A percentile compares a stretch with the other conserved stretches of the same genome.
phyloP scores from a whole-genome alignment of 768 basidiomycete species.

The Brasilioporus rufonigricans region DNA sequence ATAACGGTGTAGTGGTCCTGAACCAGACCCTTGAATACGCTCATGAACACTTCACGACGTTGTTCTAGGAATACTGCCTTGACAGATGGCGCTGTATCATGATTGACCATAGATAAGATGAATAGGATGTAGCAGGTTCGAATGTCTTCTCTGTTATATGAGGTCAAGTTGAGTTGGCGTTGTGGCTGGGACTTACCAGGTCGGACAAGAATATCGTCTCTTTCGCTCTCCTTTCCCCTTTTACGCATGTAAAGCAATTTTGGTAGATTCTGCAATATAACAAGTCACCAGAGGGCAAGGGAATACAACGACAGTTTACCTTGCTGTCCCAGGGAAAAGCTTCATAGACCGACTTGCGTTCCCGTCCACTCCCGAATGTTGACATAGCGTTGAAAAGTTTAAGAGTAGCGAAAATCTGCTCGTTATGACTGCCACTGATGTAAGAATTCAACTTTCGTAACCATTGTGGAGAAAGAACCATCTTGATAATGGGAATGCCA shows the following conservation, averaged over 20 bases:
- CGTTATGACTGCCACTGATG: slow-evolving; percentile 59
- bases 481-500: slow-evolving; percentile 62
- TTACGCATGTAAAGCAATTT: slow-evolving; percentile 72
- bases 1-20: slow-evolving; percentile 65
- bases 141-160: slow-evolving; percentile 53
- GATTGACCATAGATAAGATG: slow-evolving; percentile 67
- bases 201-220: slow-evolving; percentile 41
- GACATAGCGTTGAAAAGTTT: slow-evolving; percentile 64
- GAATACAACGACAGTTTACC: slow-evolving; percentile 34
- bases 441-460: slow-evolving; percentile 59
- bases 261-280: slow-evolving; percentile 48
- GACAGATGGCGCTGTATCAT: slow-evolving; percentile 43
- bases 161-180: neutral
- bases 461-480: slow-evolving; percentile 53
- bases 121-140: slow-evolving; percentile 73
- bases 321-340: slow-evolving; percentile 79
- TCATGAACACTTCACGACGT: slow-evolving; percentile 59
- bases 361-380: slow-evolving; percentile 61
- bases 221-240: slow-evolving; percentile 44
- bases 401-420: slow-evolving; percentile 63
- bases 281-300: neutral
- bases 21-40: slow-evolving; percentile 68
- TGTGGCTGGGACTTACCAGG: slow-evolving; percentile 47
- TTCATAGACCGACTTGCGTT: slow-evolving; percentile 61
- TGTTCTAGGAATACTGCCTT: slow-evolving; percentile 72